These are phyloP conservation scores for Chlamydomonas schloesseri DNA, from an alignment of 139 green algal species.

Conservation along the genomic window DNA sequence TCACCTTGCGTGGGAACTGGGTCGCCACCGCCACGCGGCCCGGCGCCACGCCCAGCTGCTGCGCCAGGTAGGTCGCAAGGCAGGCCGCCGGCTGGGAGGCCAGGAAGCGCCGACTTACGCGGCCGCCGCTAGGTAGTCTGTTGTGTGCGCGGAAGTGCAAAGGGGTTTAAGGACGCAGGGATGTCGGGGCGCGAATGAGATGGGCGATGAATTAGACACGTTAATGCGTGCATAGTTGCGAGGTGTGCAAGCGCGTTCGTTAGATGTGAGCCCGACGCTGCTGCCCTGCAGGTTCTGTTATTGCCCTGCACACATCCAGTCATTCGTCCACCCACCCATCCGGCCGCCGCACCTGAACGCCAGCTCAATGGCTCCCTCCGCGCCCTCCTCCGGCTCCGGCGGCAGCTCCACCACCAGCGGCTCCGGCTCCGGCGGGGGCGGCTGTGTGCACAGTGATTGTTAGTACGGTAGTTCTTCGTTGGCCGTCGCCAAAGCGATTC, in stretches of 20 bases:
- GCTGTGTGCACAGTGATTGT: background rate
- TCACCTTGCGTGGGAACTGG: constrained; percentile 33
- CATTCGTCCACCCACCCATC: no score
- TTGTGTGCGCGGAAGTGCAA: background rate
- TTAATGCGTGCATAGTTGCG: background rate
- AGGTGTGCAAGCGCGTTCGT: background rate
- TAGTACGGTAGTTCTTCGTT: no score
- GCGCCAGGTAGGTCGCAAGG: constrained; percentile 9
- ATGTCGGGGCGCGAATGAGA: background rate
- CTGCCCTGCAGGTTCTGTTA: no score
- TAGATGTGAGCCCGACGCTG: background rate
- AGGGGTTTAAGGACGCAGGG: background rate
- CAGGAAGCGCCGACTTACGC: background rate
- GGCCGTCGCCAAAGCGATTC: no score
- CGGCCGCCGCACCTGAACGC: constrained; percentile 16
- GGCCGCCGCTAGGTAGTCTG: constrained; percentile 20
- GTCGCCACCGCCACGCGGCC: background rate
- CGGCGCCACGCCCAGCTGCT: background rate
- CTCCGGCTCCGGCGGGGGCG: no score
- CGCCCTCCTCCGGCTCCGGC: constrained; percentile 24
- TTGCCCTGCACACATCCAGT: no score
- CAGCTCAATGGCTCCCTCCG: constrained; percentile 29
- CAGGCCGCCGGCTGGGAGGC: background rate
- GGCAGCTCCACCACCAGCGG: background rate
- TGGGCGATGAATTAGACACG: no score